Percentiles rank a stretch among this genome's conserved stretches.
These are phyloP conservation scores for Lentinula novae-zelandiae DNA, from an alignment of 1,284 basidiomycete species.

Conservation along the genomic window DNA sequence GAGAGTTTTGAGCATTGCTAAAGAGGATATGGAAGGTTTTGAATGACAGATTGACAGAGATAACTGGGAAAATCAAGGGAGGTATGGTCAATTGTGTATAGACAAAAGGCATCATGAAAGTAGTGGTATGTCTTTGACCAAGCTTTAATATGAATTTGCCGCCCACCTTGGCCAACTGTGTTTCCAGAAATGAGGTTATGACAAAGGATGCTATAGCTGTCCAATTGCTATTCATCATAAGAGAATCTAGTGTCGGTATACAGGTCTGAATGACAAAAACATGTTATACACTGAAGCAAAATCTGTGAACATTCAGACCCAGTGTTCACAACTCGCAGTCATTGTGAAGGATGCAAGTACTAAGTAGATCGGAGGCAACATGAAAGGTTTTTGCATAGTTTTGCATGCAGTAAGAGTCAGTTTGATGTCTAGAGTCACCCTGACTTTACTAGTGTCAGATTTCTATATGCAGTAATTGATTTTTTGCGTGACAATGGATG, in stretches of 20 bases:
- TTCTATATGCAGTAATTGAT: no score
- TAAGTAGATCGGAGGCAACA: no score
- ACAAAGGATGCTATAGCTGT: not conserved
- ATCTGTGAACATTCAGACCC: no score
- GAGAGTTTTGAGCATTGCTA: no score
- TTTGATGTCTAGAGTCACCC: no score
- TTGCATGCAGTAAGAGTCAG: no score
- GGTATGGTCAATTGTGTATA: not conserved
- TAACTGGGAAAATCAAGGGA: not conserved
- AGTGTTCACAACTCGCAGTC: no score
- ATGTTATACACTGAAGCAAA: not conserved
- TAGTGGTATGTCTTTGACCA: not conserved
- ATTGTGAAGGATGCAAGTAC: no score
- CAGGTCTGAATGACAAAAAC: not conserved
- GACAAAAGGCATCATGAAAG: conserved; percentile 1
- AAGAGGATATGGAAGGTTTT: not conserved
- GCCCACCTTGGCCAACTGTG: not conserved
- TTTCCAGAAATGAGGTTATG: not conserved
- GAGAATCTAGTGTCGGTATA: not conserved
- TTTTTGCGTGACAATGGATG: no score
- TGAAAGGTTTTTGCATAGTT: no score
- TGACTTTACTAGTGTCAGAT: no score
- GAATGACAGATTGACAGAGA: not conserved
- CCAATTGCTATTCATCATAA: not conserved
- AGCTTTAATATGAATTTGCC: not conserved